Evolutionary conservation across 768 basidiomycete genomes (phyloP), one percentile per base, ranked within the genome.

Genomic region (Trametes punicea): DNA sequence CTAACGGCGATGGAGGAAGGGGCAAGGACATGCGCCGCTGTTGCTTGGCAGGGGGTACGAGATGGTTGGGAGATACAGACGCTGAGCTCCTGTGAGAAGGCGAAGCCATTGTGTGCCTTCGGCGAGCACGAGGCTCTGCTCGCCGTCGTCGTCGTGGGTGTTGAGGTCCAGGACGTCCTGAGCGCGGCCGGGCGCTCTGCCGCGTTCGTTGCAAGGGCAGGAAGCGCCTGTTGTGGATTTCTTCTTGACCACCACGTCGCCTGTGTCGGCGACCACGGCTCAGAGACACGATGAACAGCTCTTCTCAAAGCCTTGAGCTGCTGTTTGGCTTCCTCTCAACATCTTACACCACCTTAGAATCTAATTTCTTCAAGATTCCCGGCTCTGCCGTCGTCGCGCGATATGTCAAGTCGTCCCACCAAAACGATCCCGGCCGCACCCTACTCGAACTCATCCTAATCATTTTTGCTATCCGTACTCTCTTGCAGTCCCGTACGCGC

Each of bases 331-430:
- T 91, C 61, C 71, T 95, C 40, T 79, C 87, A 2, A 76, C 80
- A 42, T 77, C 83, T 0, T 73, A 90, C 36, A 72, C 79, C 3
- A 81, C 79, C 2, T 64, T 84, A 3, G 84, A 90, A 70, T 73
- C 77, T 15, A 77, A 80, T 0, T 93, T 94, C 71, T 83, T 81
- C 74, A 82, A 79, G 57, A 71, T 93, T 15, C 91, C 90, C 7
- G 90, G 90, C 39, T 92, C 90, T 8, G 83, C 86, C 2, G 88
- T 94, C 57, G 72, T 93, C 59, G 82, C 89, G 59, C 89, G 95
- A 63, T 97, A 97, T 69, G 90, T 98, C 74, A 88, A 83, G 73
- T 93, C 90, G 26, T 95, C 92, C 0, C 95, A 99, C 71, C 90
- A 91, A 71, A 90, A 99, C 69, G 97, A 99, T 72, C 97, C 97